Evolutionary conservation across 495 filamentous ascomycete species (phyloP), one percentile per base, ranked within the genome.

Genomic region (Emericellopsis terricola): DNA sequence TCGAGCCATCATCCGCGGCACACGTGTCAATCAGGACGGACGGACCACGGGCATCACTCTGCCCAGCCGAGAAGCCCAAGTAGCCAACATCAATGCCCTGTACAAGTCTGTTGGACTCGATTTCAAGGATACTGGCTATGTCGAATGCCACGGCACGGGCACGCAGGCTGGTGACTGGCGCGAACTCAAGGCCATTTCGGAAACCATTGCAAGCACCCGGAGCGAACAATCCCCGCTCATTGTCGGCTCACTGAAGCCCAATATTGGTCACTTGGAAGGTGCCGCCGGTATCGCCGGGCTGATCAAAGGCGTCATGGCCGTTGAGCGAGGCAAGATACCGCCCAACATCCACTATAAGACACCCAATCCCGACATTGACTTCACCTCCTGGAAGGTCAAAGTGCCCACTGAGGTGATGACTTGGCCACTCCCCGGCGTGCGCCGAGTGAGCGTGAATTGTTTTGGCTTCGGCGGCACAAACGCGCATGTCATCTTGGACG

Each of bases 1-100:
- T 20, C 54, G 71, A 13, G 65, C 59, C 3, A 51, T 79, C 0
- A 63, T 81, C 29, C 55, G 63, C 3, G 60, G 51, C 0, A 57
- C 59, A 7, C 52, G 48, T 0, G 34, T 60, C 17, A 74, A 73
- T 34, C 43, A 60, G 17, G 61, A 73, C 38, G 65, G 67, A 14
- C 53, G 57, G 7, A 56, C 54, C 1, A 41, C 49, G 10, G 37
- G 60, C 2, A 68, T 72, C 17, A 64, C 59, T 0, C 40, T 59
- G 20, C 71, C 73, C 0, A 65, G 45, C 33, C 37, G 36, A 3
- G 47, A 51, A 4, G 61, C 64, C 0, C 73, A 78, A 40, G 59
- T 52, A n/a, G 41, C 43, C 1, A 40, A 65, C 8, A 71, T 76
- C 3, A 40, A 55, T 1, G 32, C 41, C 0, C 50, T 48, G 0